phyloP scores from a whole-genome alignment of 2,329 filamentous ascomycete genomes.

The Penicillium psychrosexuale region DNA sequence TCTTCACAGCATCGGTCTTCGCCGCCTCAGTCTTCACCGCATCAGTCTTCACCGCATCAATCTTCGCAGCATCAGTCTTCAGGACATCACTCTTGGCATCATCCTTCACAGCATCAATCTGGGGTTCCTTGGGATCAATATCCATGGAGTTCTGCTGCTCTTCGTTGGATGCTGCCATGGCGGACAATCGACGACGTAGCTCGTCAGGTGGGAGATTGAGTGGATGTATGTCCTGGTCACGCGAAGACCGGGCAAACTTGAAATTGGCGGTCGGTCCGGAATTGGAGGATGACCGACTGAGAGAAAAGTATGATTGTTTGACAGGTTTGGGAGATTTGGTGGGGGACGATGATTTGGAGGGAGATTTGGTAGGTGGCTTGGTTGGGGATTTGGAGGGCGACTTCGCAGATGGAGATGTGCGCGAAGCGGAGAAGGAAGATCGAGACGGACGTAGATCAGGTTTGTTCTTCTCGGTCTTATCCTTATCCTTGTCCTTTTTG shows the following conservation, averaged over 20 bases:
- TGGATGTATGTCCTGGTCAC: slow-evolving; percentile 68
- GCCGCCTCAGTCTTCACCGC: too few species aligned
- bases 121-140: slow-evolving; percentile 52
- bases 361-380: slow-evolving; percentile 18
- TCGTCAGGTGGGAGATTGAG: slow-evolving; percentile 89
- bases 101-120: slow-evolving; percentile 33
- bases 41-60: too few species aligned
- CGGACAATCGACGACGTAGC: slow-evolving; percentile 67
- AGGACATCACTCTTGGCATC: too few species aligned
- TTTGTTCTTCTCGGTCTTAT: slow-evolving; percentile 16
- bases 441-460: slow-evolving; percentile 31
- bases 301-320: slow-evolving; percentile 22
- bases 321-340: slow-evolving; percentile 19
- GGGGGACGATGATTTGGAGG: slow-evolving; percentile 6
- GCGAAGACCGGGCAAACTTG: slow-evolving; percentile 35
- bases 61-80: too few species aligned
- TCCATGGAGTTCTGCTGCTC: slow-evolving; percentile 67
- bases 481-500: slow-evolving; percentile 27
- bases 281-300: slow-evolving; percentile 33
- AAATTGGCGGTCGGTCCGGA: slow-evolving; percentile 32
- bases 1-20: too few species aligned
- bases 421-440: slow-evolving; percentile 36
- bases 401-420: slow-evolving; percentile 20
- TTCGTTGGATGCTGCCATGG: slow-evolving; percentile 49
- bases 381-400: slow-evolving; percentile 16